Evolutionary conservation across 2,329 filamentous ascomycete genomes (phyloP).

Genomic region (Penicillium glabrum): DNA sequence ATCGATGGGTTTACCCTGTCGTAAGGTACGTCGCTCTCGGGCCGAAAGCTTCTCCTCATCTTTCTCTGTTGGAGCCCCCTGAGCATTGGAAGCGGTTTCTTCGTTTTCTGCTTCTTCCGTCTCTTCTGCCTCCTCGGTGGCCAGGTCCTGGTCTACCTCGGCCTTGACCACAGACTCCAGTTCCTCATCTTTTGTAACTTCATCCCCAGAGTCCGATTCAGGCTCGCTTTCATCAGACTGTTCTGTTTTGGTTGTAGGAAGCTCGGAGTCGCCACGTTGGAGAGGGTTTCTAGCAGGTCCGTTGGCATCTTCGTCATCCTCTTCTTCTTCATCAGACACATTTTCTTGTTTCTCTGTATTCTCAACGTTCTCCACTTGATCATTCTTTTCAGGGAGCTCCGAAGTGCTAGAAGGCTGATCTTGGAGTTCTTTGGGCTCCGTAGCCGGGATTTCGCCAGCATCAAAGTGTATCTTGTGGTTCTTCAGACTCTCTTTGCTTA

Average conservation of each 20-base stretch:
- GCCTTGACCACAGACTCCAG: constrained; percentile 28
- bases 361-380: constrained; percentile 25
- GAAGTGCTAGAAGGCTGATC: not conserved
- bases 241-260: not conserved
- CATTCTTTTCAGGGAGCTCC: not conserved
- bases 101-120: constrained; percentile 9
- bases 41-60: constrained; percentile 32
- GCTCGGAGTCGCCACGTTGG: constrained; percentile 17
- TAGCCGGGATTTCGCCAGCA: constrained; percentile 21
- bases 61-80: constrained; percentile 21
- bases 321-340: constrained; percentile 24
- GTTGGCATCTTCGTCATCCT: constrained; percentile 34
- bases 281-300: constrained; percentile 19
- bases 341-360: constrained; percentile 6
- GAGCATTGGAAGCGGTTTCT: constrained; percentile 18
- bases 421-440: constrained; percentile 8
- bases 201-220: constrained; percentile 16
- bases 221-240: constrained; percentile 6
- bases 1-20: constrained; percentile 31
- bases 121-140: not conserved
- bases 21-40: constrained; percentile 45
- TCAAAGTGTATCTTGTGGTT: constrained; percentile 70
- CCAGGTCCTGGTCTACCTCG: constrained; percentile 24
- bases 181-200: constrained; percentile 18
- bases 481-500: constrained; percentile 82